phyloP scores from a whole-genome alignment of 257 asterid genomes.

The Handroanthus guayacan region DNA sequence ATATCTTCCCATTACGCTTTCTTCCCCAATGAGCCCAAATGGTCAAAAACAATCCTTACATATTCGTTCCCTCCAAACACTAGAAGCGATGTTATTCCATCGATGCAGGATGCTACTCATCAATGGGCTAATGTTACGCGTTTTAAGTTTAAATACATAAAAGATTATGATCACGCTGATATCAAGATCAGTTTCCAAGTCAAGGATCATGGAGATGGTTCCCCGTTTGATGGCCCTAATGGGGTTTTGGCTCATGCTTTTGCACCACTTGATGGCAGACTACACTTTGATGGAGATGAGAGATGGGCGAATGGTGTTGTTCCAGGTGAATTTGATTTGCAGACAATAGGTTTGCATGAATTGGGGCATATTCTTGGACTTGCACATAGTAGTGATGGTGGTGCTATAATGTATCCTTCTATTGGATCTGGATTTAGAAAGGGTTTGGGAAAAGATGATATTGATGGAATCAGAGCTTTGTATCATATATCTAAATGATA shows the following conservation, averaged over 20 bases:
- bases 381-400: constrained; percentile 15
- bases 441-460: constrained; percentile 16
- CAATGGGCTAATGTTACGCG: constrained; percentile 26
- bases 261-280: constrained; percentile 27
- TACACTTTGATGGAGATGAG: constrained; percentile 38
- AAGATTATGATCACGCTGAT: constrained; percentile 26
- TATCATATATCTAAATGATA: neutral
- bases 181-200: constrained; percentile 30
- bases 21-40: constrained; percentile 11
- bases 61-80: constrained; percentile 9
- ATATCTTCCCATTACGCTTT: constrained; percentile 11
- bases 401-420: constrained; percentile 24
- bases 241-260: constrained; percentile 33
- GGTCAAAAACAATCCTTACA: constrained; percentile 28
- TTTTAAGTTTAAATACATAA: constrained; percentile 17
- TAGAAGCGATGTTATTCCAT: neutral
- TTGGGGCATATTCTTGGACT: constrained; percentile 38
- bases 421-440: neutral
- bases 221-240: constrained; percentile 28
- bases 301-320: constrained; percentile 27
- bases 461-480: constrained; percentile 19
- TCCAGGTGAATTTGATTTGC: constrained; percentile 11
- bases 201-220: constrained; percentile 27
- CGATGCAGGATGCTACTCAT: neutral
- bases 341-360: constrained; percentile 34